Evolutionary conservation across 352 stramenopile species (phyloP).

Genomic region (Elongisporangium anandrum): DNA sequence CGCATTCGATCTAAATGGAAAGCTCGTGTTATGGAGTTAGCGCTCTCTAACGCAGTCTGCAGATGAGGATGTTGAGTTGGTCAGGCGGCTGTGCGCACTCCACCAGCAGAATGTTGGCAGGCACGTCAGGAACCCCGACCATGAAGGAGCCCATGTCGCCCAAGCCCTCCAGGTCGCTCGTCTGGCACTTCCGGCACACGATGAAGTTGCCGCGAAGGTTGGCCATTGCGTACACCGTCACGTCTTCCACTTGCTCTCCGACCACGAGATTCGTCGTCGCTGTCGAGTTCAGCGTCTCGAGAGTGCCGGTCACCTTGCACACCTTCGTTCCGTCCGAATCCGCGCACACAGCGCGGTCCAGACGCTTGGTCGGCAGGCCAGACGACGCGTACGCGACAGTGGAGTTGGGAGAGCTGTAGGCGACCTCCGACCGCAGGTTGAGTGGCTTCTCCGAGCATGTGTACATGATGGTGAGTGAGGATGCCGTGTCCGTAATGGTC

Average conservation of each 20-base stretch:
- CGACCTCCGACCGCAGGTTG: neutral
- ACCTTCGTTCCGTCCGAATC: neutral
- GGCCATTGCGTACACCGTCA: neutral
- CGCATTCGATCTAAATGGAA: no score
- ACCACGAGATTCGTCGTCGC: neutral
- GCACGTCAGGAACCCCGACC: neutral
- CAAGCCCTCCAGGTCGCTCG: neutral
- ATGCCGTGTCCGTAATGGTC: neutral
- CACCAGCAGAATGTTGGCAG: neutral
- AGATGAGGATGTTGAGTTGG: neutral
- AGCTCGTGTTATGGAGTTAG: no score
- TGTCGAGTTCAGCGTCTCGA: neutral
- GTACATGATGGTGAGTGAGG: neutral
- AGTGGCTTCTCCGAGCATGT: neutral
- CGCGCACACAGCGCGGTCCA: conserved; percentile 1
- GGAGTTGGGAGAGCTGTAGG: neutral
- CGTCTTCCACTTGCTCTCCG: neutral
- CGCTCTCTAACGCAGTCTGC: neutral
- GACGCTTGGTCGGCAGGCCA: conserved; percentile 5
- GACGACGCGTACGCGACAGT: conserved; percentile 1
- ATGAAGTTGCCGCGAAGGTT: neutral
- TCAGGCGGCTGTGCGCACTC: neutral
- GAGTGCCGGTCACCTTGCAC: neutral
- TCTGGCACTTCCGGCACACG: neutral
- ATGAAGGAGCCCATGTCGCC: neutral